Evolutionary conservation across 2,329 filamentous ascomycete genomes (phyloP), one percentile per base, ranked within the genome.

Genomic region (Trichoderma semiorbis): DNA sequence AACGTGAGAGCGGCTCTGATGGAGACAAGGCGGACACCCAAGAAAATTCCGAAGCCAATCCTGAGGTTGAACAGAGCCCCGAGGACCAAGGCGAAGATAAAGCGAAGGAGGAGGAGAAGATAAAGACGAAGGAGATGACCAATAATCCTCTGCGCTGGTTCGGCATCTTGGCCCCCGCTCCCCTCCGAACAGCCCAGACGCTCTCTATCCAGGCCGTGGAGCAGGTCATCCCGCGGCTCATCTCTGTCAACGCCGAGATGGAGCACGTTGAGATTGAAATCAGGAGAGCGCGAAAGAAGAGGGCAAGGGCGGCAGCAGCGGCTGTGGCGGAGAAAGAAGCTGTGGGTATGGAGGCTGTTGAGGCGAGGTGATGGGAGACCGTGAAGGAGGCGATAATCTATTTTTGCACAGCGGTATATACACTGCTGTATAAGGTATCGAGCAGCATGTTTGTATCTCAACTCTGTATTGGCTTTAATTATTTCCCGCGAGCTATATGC

Each of bases 211-310:
- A 83, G 47, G 85, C 85, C 0, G 84, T 93, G 4, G 86, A 90
- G 69, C 80, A 85, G 0, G 79, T 91, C 4, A 80, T 94, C 2
- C 86, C 89, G 1, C 81, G 81, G 50, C 81, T 94, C 10, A 85
- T 85, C 7, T 86, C 85, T 1, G 79, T 92, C n/a, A 84, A 85
- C 43, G 84, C 84, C 32, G 85, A 89, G 76, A 89, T 95, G 87
- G 83, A 84, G 16, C 81, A 81, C n/a, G 78, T 93, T 6, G 92
- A 94, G 82, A 89, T 91, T 66, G 87, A 92, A 75, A 89, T 95
- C 69, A 85, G 91, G 47, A 83, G 91, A 71, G 87, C 86, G 43
- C 82, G 85, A 71, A 90, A 90, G 81, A 85, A 79, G 80, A 81
- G 86, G 43, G 83, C 84, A 30, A 89, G 88, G 78, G 82, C 81